These are phyloP conservation scores for Acer campestre DNA, from an alignment of 345 rosid genomes.

Conservation along the genomic window DNA sequence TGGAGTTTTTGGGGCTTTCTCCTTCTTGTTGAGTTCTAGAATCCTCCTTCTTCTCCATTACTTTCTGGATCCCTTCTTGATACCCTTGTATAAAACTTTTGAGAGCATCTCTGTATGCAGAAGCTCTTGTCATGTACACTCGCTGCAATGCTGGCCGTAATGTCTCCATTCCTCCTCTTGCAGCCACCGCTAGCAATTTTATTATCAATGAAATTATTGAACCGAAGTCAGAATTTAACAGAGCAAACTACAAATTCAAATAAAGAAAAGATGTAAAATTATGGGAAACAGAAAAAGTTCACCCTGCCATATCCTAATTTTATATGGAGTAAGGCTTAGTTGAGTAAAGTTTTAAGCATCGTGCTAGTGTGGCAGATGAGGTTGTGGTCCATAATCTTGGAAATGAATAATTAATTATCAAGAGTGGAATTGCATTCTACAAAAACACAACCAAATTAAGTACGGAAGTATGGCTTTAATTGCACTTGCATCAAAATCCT, in stretches of 20 bases:
- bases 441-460: background rate
- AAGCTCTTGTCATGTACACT: slow-evolving; percentile 85
- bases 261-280: background rate
- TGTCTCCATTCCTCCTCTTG: slow-evolving; percentile 93
- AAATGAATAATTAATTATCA: no score
- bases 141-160: slow-evolving; percentile 87
- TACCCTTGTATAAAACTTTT: slow-evolving; percentile 70
- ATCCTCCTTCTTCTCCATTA: slow-evolving; percentile 56
- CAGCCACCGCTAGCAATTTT: slow-evolving; percentile 70
- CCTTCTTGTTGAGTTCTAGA: slow-evolving; percentile 35
- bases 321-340: background rate
- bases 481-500: background rate
- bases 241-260: slow-evolving; percentile 5
- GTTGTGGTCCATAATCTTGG: background rate
- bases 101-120: slow-evolving; percentile 84
- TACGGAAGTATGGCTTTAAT: background rate
- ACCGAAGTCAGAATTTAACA: slow-evolving; percentile 5
- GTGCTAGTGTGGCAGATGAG: background rate
- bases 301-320: background rate
- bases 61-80: slow-evolving; percentile 80
- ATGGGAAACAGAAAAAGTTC: background rate
- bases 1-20: slow-evolving; percentile 29
- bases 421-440: background rate
- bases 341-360: background rate
- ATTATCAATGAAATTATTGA: slow-evolving; percentile 1